These are phyloP conservation scores for Centaurea solstitialis DNA, from an alignment of 129 eudicot species.

Conservation along the genomic window DNA sequence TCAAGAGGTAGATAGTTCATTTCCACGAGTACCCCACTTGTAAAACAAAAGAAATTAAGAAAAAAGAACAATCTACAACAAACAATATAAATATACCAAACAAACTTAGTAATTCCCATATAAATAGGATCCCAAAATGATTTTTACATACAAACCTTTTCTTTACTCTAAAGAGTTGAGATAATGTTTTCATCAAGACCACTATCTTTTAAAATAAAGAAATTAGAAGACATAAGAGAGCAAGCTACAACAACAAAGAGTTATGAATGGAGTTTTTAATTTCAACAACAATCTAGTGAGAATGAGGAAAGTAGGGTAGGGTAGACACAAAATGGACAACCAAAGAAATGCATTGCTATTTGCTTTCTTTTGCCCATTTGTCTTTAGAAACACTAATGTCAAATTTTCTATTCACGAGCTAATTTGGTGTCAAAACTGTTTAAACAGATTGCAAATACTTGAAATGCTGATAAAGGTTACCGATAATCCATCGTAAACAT, in stretches of 20 bases:
- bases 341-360: slow-evolving; percentile 20
- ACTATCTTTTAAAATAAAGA: too few species aligned
- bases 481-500: slow-evolving; percentile 81
- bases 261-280: slow-evolving; percentile 25
- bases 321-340: slow-evolving; percentile 30
- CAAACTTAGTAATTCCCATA: neutral
- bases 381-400: slow-evolving; percentile 7
- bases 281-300: slow-evolving; percentile 18
- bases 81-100: neutral
- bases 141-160: neutral
- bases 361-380: slow-evolving; percentile 17
- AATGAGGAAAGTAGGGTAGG: neutral
- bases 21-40: neutral
- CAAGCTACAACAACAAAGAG: slow-evolving; percentile 16
- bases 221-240: neutral
- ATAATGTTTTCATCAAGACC: neutral
- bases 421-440: slow-evolving; percentile 87
- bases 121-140: neutral
- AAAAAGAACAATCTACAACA: neutral
- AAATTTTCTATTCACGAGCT: slow-evolving; percentile 69
- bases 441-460: slow-evolving; percentile 79
- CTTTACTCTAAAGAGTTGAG: neutral
- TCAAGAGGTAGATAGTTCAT: neutral
- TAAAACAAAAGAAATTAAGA: neutral
- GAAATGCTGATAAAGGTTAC: slow-evolving; percentile 78